Evolutionary conservation across 1,139 yeast species (phyloP).

Genomic region (Sugiyamaella castrensis): DNA sequence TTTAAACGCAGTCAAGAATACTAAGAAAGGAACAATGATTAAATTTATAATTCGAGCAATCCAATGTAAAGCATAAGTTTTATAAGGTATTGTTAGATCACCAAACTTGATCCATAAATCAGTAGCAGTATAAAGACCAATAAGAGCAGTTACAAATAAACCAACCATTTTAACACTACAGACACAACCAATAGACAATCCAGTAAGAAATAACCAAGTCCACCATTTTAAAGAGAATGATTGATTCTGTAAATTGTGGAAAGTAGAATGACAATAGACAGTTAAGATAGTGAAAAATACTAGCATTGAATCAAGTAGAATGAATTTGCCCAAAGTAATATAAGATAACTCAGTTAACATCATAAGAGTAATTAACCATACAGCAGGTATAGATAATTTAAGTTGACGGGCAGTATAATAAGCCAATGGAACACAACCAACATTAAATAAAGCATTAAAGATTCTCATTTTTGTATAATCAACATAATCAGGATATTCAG

Average conservation of each 20-base stretch:
- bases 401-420: constrained; percentile 87
- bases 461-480: constrained; percentile 90
- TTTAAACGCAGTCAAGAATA: constrained; percentile 72
- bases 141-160: constrained; percentile 72
- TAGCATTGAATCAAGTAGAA: constrained; percentile 93
- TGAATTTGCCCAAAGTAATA: constrained; percentile 86
- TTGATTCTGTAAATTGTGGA: constrained; percentile 64
- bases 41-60: constrained; percentile 58
- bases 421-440: constrained; percentile 88
- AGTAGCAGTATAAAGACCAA: constrained; percentile 78
- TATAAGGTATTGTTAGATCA: constrained; percentile 44
- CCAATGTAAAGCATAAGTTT: constrained; percentile 66
- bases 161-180: constrained; percentile 93
- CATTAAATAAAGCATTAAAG: constrained; percentile 88
- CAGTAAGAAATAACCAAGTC: constrained; percentile 81
- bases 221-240: constrained; percentile 85
- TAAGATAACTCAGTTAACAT: constrained; percentile 83
- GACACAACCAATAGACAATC: constrained; percentile 86
- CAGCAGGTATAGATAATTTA: constrained; percentile 74
- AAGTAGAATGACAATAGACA: constrained; percentile 70
- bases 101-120: constrained; percentile 69
- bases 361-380: constrained; percentile 87
- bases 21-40: constrained; percentile 67
- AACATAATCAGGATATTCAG: constrained; percentile 76
- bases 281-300: constrained; percentile 88